Evolutionary conservation across 306 rosid genomes (phyloP).

Genomic region (Trifolium dubium): DNA sequence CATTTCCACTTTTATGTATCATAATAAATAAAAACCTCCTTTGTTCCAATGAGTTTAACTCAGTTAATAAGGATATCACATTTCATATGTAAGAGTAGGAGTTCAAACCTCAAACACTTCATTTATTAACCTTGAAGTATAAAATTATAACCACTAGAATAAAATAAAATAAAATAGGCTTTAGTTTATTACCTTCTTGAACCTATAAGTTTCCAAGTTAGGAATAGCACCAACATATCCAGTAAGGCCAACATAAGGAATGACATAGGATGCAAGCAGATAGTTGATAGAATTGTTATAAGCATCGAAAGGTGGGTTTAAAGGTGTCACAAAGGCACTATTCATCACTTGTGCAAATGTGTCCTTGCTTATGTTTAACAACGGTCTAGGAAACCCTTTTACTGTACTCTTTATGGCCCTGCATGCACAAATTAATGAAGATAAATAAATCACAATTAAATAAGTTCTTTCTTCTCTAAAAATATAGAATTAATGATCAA

Average conservation of each 20-base stretch:
- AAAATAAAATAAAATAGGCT: background rate
- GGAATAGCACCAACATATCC: conserved; percentile 81
- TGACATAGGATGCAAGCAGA: conserved; percentile 70
- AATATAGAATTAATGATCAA: too few relatives aligned
- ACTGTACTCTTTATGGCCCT: conserved; percentile 71
- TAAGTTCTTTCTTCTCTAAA: too few relatives aligned
- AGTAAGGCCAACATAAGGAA: conserved; percentile 91
- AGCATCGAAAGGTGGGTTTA: conserved; percentile 75
- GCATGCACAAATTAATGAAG: background rate
- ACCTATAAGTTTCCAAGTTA: conserved; percentile 41
- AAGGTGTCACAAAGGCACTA: conserved; percentile 52
- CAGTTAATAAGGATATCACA: too few relatives aligned
- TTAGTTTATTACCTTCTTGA: conserved; percentile 55
- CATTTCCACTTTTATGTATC: background rate
- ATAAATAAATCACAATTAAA: background rate
- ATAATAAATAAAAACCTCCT: too few relatives aligned
- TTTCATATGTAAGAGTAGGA: too few relatives aligned
- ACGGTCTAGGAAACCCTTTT: conserved; percentile 78
- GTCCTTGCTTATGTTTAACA: conserved; percentile 56
- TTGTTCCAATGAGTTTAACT: too few relatives aligned
- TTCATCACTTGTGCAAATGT: conserved; percentile 60
- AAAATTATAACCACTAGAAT: too few relatives aligned
- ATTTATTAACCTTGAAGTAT: too few relatives aligned
- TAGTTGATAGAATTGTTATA: conserved; percentile 62
- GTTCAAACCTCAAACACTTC: too few relatives aligned